Evolutionary conservation across 805 yeast species (phyloP).

Genomic region (Starmerella tilneyi): DNA sequence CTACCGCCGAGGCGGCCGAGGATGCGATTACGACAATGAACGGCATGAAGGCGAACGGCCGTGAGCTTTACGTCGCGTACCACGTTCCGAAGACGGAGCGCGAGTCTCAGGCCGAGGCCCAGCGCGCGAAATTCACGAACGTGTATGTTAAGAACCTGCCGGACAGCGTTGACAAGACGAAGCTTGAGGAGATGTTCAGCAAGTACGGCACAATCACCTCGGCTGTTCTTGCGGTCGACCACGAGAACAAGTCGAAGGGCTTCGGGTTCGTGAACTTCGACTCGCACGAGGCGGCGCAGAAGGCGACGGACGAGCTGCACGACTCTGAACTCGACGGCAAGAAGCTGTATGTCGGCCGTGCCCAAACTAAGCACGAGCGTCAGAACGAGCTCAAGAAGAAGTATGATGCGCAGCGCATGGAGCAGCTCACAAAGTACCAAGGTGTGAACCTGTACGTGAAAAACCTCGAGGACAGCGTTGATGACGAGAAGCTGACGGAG

Average conservation of each 20-base stretch:
- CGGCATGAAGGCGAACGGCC: slow-evolving; percentile 96
- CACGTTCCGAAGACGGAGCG: slow-evolving; percentile 90
- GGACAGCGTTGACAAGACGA: slow-evolving; percentile 43
- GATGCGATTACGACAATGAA: slow-evolving; percentile 95
- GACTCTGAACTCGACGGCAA: slow-evolving; percentile 72
- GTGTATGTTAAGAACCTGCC: slow-evolving; percentile 87
- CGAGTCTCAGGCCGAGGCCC: slow-evolving; percentile 80
- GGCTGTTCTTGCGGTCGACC: slow-evolving; percentile 65
- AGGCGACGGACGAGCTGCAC: slow-evolving; percentile 86
- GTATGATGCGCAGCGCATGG: slow-evolving; percentile 84
- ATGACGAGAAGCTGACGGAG: slow-evolving; percentile 82
- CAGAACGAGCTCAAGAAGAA: slow-evolving; percentile 88
- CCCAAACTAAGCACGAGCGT: slow-evolving; percentile 98
- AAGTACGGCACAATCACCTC: slow-evolving; percentile 76
- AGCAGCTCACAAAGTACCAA: slow-evolving; percentile 86
- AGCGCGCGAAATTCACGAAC: slow-evolving; percentile 89
- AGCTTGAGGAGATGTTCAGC: slow-evolving; percentile 57
- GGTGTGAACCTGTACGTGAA: slow-evolving; percentile 95
- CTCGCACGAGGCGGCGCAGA: slow-evolving; percentile 74
- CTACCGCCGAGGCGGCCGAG: slow-evolving; percentile 79
- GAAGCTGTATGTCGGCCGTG: slow-evolving; percentile 90
- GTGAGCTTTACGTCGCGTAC: slow-evolving; percentile 90
- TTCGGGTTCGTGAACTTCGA: slow-evolving; percentile 93
- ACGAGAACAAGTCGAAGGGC: slow-evolving; percentile 83
- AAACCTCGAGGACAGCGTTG: slow-evolving; percentile 88